Percentiles rank a stretch among this genome's conserved stretches.
These are phyloP conservation scores for Trametopsis cervina DNA, from an alignment of 768 basidiomycete genomes.

Conservation along the genomic window DNA sequence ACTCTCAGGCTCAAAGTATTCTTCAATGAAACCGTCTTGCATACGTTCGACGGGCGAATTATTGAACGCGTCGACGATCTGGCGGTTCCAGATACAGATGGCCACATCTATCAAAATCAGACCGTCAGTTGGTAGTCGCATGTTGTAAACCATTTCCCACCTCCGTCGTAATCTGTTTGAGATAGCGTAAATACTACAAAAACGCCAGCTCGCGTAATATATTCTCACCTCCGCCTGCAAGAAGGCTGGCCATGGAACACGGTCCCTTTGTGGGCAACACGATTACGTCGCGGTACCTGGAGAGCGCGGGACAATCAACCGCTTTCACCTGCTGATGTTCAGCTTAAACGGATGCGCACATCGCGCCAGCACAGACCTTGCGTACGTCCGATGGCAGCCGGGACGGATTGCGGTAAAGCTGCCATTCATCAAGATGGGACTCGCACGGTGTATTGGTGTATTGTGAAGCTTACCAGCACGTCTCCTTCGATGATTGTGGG, in stretches of 20 bases:
- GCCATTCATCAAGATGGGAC: too few relatives aligned
- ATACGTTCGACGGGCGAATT: constrained; percentile 35
- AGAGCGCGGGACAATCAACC: constrained; percentile 41
- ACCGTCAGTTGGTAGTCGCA: too few relatives aligned
- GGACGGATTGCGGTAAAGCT: constrained; percentile 59
- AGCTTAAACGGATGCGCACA: not conserved
- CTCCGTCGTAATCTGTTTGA: constrained; percentile 64
- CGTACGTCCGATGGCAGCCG: constrained; percentile 66
- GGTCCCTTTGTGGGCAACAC: constrained; percentile 46
- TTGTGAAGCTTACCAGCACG: constrained; percentile 49
- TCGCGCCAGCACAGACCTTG: constrained; percentile 34
- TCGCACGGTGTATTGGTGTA: too few relatives aligned
- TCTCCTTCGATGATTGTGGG: constrained; percentile 45
- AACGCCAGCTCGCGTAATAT: too few relatives aligned
- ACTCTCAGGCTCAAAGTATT: constrained; percentile 45
- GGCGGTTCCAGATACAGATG: constrained; percentile 23
- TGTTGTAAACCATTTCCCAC: too few relatives aligned
- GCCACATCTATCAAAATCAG: constrained; percentile 20
- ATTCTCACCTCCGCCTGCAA: constrained; percentile 66
- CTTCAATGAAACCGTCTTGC: constrained; percentile 33
- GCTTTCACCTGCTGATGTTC: constrained; percentile 43
- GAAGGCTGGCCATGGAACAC: constrained; percentile 54
- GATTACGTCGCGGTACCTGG: constrained; percentile 49
- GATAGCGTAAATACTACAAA: too few relatives aligned
- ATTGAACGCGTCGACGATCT: constrained; percentile 44